Evolutionary conservation across 2,329 filamentous ascomycete species (phyloP).

Genomic region (Hypoxylon rubiginosum): DNA sequence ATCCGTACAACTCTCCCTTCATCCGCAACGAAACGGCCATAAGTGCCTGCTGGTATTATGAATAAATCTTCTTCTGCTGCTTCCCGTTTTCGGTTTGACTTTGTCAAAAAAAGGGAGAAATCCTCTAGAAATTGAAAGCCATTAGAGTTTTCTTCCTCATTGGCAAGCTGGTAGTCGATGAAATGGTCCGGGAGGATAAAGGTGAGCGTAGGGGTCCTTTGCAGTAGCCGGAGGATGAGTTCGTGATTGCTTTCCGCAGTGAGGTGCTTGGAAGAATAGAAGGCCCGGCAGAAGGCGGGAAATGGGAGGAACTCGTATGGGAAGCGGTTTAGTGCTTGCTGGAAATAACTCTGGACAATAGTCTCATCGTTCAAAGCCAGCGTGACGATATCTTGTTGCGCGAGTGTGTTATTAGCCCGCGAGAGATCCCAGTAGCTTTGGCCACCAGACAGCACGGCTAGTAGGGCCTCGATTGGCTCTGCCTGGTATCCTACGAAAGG

Average conservation of each 20-base stretch:
- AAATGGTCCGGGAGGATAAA: constrained; percentile 81
- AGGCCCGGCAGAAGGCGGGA: constrained; percentile 75
- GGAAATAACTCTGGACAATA: constrained; percentile 72
- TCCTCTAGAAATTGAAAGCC: constrained; percentile 76
- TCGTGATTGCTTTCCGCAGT: constrained; percentile 55
- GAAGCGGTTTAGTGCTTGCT: constrained; percentile 80
- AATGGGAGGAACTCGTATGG: constrained; percentile 89
- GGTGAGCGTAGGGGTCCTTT: constrained; percentile 80
- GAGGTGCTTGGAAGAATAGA: constrained; percentile 65
- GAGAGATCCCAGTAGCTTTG: constrained; percentile 67
- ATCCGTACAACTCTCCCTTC: constrained; percentile 80
- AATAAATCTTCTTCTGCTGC: constrained; percentile 66
- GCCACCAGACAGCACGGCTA: constrained; percentile 73
- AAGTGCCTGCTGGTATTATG: constrained; percentile 74
- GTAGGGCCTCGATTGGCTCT: constrained; percentile 75
- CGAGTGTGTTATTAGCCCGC: constrained; percentile 56
- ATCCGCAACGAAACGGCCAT: constrained; percentile 81
- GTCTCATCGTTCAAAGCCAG: constrained; percentile 66
- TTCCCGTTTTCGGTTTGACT: constrained; percentile 60
- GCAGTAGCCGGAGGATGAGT: constrained; percentile 73
- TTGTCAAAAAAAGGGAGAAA: constrained; percentile 72
- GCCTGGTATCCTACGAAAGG: constrained; percentile 78
- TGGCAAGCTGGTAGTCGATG: constrained; percentile 79
- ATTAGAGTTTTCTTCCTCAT: constrained; percentile 89
- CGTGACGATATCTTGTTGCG: constrained; percentile 53